These are phyloP conservation scores for Neckera pumila DNA, from an alignment of 225 moss, liverwort and hornwort species.

Conservation along the genomic window DNA sequence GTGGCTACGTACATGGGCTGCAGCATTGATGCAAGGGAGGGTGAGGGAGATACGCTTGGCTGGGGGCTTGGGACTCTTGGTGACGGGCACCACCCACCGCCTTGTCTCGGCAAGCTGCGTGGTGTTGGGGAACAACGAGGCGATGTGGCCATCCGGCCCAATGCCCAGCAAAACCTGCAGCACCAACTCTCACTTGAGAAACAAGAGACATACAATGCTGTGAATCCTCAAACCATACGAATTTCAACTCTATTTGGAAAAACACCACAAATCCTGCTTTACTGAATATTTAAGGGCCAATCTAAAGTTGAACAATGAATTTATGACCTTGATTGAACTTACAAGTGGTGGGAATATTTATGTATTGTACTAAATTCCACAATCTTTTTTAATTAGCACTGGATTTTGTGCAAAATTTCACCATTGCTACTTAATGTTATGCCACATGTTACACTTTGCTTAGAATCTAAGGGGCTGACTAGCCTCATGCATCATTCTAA, in stretches of 20 bases:
- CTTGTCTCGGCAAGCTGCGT: constrained; percentile 35
- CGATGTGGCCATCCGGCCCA: constrained; percentile 87
- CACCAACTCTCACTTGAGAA: neutral
- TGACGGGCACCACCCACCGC: constrained; percentile 48
- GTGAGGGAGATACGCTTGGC: constrained; percentile 39
- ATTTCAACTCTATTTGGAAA: neutral
- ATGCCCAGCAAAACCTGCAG: constrained; percentile 69
- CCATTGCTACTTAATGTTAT: neutral
- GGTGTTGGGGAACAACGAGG: constrained; percentile 72
- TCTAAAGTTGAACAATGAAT: neutral
- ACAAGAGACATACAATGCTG: neutral
- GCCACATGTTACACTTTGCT: neutral
- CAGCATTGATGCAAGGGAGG: constrained; percentile 48
- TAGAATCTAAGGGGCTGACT: neutral
- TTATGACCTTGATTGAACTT: neutral
- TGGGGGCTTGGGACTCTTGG: constrained; percentile 48
- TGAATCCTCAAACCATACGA: neutral
- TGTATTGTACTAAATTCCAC: too few relatives aligned
- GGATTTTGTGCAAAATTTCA: neutral
- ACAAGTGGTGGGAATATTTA: neutral
- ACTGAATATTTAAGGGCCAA: neutral
- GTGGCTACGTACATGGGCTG: constrained; percentile 24
- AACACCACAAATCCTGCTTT: neutral
- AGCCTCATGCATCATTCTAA: neutral
- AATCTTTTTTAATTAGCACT: too few relatives aligned